Evolutionary conservation across 768 basidiomycete genomes (phyloP).

Genomic region (Rhizopogon vulgaris): DNA sequence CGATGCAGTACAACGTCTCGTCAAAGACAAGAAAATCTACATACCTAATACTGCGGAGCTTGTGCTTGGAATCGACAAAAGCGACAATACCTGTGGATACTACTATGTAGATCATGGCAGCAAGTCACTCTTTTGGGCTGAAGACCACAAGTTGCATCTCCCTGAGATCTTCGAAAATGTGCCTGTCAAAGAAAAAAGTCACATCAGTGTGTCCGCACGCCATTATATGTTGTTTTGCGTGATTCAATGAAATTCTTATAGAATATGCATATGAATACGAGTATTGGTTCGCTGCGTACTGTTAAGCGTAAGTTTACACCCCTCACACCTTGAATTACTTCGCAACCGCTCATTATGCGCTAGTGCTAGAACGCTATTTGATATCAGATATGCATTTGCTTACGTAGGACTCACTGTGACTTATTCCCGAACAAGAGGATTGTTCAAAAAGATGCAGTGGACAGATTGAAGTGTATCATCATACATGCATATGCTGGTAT

Average conservation of each 20-base stretch:
- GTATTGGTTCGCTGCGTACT: slow-evolving; percentile 15
- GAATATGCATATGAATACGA: slow-evolving; percentile 18
- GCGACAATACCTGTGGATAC: slow-evolving; percentile 18
- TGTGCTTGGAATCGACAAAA: slow-evolving; percentile 1
- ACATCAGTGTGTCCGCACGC: slow-evolving; percentile 30
- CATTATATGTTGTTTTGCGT: slow-evolving; percentile 1
- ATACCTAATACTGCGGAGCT: neutral
- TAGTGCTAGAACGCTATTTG: neutral
- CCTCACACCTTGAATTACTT: too few relatives aligned
- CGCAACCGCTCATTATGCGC: neutral
- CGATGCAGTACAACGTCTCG: neutral
- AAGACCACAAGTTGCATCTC: slow-evolving; percentile 25
- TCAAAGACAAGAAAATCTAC: neutral
- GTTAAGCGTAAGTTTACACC: neutral
- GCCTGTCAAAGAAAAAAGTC: slow-evolving; percentile 32
- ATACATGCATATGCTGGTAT: slow-evolving; percentile 5
- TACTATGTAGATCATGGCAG: slow-evolving; percentile 40
- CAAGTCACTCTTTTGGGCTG: slow-evolving; percentile 42
- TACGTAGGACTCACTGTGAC: slow-evolving; percentile 20
- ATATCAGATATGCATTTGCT: neutral
- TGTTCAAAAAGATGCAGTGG: neutral
- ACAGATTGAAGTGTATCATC: slow-evolving; percentile 1
- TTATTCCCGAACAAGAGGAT: slow-evolving; percentile 5
- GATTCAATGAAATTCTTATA: neutral
- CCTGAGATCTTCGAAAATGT: slow-evolving; percentile 25